phyloP scores from a whole-genome alignment of 2,329 filamentous ascomycete genomes.

The Hypoxylon sp. region DNA sequence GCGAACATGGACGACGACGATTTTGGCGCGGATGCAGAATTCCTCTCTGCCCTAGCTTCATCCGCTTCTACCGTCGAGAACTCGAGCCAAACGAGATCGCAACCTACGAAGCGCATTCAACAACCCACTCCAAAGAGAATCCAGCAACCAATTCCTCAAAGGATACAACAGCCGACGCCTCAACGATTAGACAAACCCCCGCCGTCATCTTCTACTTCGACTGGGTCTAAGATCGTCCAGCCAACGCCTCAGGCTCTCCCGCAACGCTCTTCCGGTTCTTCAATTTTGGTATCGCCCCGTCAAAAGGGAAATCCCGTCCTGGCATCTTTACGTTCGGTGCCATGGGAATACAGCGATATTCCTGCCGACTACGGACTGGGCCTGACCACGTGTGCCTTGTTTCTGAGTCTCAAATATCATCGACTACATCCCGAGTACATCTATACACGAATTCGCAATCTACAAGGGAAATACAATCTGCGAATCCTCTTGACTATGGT shows the following conservation, averaged over 20 bases:
- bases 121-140: constrained; percentile 49
- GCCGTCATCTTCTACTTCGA: constrained; percentile 57
- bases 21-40: constrained; percentile 61
- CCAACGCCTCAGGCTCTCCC: constrained; percentile 89
- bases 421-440: constrained; percentile 98
- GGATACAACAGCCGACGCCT: constrained; percentile 62
- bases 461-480: constrained; percentile 88
- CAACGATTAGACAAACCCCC: constrained; percentile 68
- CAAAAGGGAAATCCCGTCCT: constrained; percentile 97
- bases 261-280: constrained; percentile 73
- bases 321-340: constrained; percentile 81
- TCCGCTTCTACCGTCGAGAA: constrained; percentile 46
- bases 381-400: constrained; percentile 88
- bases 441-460: constrained; percentile 87
- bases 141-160: constrained; percentile 52
- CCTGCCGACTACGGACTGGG: constrained; percentile 93
- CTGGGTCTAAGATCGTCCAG: constrained; percentile 76
- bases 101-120: constrained; percentile 51
- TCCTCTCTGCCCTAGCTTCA: constrained; percentile 55
- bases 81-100: constrained; percentile 43
- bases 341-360: constrained; percentile 99
- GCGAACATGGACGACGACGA: constrained; percentile 58
- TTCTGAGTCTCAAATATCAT: constrained; percentile 96
- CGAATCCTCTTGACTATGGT: constrained; percentile 91
- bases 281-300: constrained; percentile 89